Base-by-base conservation (phyloP, 805 yeast species). In the Ogataea dorogensis region DNA sequence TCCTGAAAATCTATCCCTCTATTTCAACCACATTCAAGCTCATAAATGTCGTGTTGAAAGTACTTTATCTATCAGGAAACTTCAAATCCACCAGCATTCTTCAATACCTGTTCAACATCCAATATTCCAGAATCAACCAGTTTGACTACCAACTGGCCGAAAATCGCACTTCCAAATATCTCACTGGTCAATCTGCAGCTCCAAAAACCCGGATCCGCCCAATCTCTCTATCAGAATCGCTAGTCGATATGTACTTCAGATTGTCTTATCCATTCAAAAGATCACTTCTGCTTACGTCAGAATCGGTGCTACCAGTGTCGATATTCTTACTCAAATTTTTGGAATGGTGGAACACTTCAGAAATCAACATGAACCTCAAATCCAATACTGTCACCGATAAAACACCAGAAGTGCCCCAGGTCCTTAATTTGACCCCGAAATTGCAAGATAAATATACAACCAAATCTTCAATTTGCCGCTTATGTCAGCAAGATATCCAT, bases 281-380 rank as follows among this genome's bases (percentile, higher is more conserved):
- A 24, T 51, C 52, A 3, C 40, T 52, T 9, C 37, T 59, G 31
- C 17, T 54, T 5, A 50, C 59, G 17, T 46, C 64, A 2, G 55
- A 55, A 35, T 63, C 84, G 2, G 57, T 79, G 28, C 77, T 91
- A 61, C 96, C 96, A 0, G 70, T 82, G 0, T 86, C 94, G 2
- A 81, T 89, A 33, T 88, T 91, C 54, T 53, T 80, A 16, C 68
- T 89, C 42, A 86, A 87, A 61, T 86, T 89, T 49, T 67, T 87
- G 22, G 97, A 89, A 58, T 89, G 97, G 96, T 89, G 95, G 94
- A 77, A 79, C 43, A 74, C 84, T 17, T 78, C 88, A 11, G 86
- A 83, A 42, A 74, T 86, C 53, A 77, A 3, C 59, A 73, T 4
- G 74, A 75, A 52, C 52, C 82, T 41, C 31, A 69, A 75, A 16